Percentiles rank a stretch among this genome's conserved stretches.
Conservation (phyloP, 2,329 filamentous ascomycete genomes). For the Ambrosiella xylebori region DNA sequence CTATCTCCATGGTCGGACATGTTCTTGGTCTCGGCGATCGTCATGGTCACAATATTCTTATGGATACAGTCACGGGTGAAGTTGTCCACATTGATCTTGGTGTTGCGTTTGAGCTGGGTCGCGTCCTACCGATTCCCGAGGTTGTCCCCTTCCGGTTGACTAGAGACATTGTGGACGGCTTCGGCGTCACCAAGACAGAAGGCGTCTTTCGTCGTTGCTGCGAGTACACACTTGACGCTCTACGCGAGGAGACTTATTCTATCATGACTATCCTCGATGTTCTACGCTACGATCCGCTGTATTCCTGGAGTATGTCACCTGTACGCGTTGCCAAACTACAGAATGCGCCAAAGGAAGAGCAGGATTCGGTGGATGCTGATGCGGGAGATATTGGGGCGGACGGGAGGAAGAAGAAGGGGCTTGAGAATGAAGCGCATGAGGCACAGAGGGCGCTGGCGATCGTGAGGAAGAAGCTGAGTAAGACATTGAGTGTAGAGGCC, state of each 20-base stretch:
- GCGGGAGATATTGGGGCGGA: slow-evolving; percentile 10
- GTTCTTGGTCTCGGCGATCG: slow-evolving; percentile 84
- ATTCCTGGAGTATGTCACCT: slow-evolving; percentile 81
- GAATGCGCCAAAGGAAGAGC: slow-evolving; percentile 24
- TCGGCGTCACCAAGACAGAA: slow-evolving; percentile 90
- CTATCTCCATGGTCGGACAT: slow-evolving; percentile 87
- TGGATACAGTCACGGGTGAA: slow-evolving; percentile 79
- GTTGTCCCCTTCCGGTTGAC: slow-evolving; percentile 91
- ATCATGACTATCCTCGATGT: slow-evolving; percentile 99
- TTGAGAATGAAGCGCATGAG: slow-evolving; percentile 44
- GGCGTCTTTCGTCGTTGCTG: slow-evolving; percentile 96
- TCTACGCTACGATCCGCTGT: slow-evolving; percentile 90
- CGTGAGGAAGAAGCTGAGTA: slow-evolving; percentile 88
- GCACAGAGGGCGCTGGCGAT: slow-evolving; percentile 83
- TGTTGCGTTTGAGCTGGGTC: slow-evolving; percentile 90
- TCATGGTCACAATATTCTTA: slow-evolving; percentile 90
- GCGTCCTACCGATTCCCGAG: slow-evolving; percentile 88
- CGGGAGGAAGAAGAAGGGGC: slow-evolving; percentile 7
- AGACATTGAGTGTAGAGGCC: slow-evolving; percentile 82
- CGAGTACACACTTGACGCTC: slow-evolving; percentile 87
- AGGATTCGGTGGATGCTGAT: slow-evolving; percentile 20
- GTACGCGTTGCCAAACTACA: slow-evolving; percentile 47
- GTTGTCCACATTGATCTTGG: slow-evolving; percentile 95
- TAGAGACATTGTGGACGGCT: slow-evolving; percentile 86
- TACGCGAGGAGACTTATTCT: slow-evolving; percentile 86